Evolutionary conservation across 140 eudicot species (phyloP), one percentile per base, ranked within the genome.

Genomic region (Flaveria floridana): DNA sequence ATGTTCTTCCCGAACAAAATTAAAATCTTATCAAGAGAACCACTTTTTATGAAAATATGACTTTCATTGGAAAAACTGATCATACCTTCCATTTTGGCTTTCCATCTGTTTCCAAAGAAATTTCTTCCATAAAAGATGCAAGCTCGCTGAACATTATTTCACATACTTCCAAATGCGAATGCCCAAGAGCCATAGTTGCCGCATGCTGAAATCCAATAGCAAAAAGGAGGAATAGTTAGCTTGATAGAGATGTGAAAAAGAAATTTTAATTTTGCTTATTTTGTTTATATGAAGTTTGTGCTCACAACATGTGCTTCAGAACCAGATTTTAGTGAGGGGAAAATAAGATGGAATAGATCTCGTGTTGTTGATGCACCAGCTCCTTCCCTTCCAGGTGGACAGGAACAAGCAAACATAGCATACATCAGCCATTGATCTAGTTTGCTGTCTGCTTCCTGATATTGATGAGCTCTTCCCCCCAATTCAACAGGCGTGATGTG

Each of bases 161-260:
- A 79, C 97, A 88, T 72, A 94, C 96, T 82, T 88, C 99, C 77
- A 94, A 83, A 82, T 94, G 99, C 14, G 97, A 88, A 80, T 94
- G 96, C 55, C 99, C 99, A 79, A 94, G 99, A 56, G 99, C 97
- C 99, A 90, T 90, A 48, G 99, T 90, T 39, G 99, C 99, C 62
- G 91, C 94, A 85, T 94, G 94, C 99, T 94, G 94, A 68, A 79
- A 63, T 67, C 15, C 59, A 71, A 72, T 19, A 39, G 68, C 47
- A 39, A 62, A 23, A 39, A 15, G 20, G 2, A 16, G 20, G 11
- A 28, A 42, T 15, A 42, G 14, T 58, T 69, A 25, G 76, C 71
- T 44, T 28, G 59, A 58, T 5, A 1, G 15, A 34, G 39, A 39
- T 37, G 28, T 65, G 70, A 66, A 66, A 41, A 41, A 20, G 1